phyloP scores from a whole-genome alignment of 805 yeast genomes.

The Tetrapisispora taiwanensis region DNA sequence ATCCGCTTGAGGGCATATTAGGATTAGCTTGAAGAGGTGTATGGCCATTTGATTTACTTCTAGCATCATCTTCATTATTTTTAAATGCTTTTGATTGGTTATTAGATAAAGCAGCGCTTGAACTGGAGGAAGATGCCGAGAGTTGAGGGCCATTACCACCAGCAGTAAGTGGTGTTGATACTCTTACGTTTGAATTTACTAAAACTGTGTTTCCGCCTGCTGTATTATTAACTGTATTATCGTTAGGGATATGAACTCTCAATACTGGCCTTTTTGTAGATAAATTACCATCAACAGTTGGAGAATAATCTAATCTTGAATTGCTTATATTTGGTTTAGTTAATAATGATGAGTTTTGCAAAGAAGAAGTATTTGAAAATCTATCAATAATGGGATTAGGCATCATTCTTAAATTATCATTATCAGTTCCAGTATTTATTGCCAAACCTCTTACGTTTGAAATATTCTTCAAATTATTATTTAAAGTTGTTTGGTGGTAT shows the following conservation, averaged over 20 bases:
- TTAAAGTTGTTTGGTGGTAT: constrained; percentile 1
- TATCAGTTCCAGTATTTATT: not conserved
- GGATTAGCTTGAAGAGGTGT: not conserved
- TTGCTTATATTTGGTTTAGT: constrained; percentile 1
- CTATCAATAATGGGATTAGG: constrained; percentile 1
- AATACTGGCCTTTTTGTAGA: constrained; percentile 42
- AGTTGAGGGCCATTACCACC: not conserved
- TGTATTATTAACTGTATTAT: not conserved
- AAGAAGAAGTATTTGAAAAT: not conserved
- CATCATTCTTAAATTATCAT: not conserved
- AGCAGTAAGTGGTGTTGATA: not conserved
- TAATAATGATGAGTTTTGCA: not conserved
- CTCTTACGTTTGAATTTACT: not conserved
- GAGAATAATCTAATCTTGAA: not conserved
- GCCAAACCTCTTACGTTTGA: not conserved
- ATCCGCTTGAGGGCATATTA: not conserved
- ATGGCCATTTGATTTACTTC: not conserved
- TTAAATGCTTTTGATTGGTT: not conserved
- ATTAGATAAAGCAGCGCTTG: not conserved
- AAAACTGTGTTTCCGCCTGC: not conserved
- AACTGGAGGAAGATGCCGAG: not conserved
- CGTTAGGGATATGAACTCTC: constrained; percentile 52
- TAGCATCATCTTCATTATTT: not conserved
- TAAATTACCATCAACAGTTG: not conserved
- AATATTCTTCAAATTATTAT: not conserved